Evolutionary conservation across 306 rosid genomes (phyloP), one percentile per base, ranked within the genome.

Genomic region (Pachyrhizus erosus): DNA sequence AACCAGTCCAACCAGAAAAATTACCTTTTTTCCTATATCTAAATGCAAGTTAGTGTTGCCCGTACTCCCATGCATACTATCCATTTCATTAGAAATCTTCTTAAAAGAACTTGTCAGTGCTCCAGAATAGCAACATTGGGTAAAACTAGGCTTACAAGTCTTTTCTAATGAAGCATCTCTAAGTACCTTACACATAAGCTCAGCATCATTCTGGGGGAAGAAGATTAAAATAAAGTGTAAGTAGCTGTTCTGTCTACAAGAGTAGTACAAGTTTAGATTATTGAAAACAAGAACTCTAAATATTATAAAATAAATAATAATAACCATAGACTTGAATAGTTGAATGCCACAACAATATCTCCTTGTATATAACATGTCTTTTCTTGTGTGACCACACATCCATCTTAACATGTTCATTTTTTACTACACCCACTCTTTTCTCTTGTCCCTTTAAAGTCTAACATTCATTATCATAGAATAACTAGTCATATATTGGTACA

Each of bases 151-250:
- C 73, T 77, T 87, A 76, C 89, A 85, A 34, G 7, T 65, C 40
- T 67, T 84, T 37, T 87, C 92, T 45, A 74, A 1, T 68, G 98
- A 87, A 87, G 31, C 82, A 60, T 80, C 88, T 89, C 24, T 89
- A 70, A 96, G 9, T 7, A 87, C 83, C 84, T 83, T 85, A 84
- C 83, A 93, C 89, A 96, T 21, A 86, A 83, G 91, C 86, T 86
- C 94, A 71, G 98, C 99, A 86, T 92, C 94, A 14, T 81, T 85
- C 99, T 96, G 85, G 77, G 71, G 75, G 66, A 60, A 70, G 70
- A 58, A 84, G 74, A 31, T 62, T 74, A 23, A 45, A 33, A 70
- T 49, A 82, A 43, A 77, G 11, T 14, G 18, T 64, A 60, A 72
- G 24, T 31, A 58, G 26, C 26, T 12, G 65, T 66, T 76, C 65